A percentile compares a stretch with the other conserved stretches of the same genome.
Evolutionary conservation across 148 eudicot genomes (phyloP).

Genomic region (Fagopyrum homotropicum): DNA sequence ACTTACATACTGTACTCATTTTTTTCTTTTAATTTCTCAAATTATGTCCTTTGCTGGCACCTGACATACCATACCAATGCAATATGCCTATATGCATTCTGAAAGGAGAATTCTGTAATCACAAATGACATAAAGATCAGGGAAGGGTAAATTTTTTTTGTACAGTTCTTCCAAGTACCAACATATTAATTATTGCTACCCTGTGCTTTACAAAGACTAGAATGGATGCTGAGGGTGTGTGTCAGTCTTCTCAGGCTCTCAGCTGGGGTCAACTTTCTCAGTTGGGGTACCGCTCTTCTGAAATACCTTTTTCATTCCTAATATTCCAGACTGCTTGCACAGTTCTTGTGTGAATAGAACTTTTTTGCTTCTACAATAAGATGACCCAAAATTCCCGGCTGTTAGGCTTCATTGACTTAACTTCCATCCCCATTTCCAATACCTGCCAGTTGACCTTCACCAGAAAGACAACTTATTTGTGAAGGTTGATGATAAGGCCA

Average conservation of each 20-base stretch:
- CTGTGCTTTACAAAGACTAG: background rate
- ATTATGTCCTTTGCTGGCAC: background rate
- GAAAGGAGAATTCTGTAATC: background rate
- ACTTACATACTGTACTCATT: background rate
- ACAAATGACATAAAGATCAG: background rate
- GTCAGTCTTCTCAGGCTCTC: too few relatives aligned
- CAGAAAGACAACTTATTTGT: background rate
- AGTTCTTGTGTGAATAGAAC: background rate
- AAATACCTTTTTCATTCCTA: background rate
- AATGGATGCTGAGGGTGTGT: background rate
- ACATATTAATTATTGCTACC: conserved; percentile 1
- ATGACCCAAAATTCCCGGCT: too few relatives aligned
- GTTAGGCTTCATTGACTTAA: too few relatives aligned
- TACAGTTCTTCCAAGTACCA: background rate
- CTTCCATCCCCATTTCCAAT: too few relatives aligned
- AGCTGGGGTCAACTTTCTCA: background rate
- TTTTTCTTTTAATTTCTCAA: background rate
- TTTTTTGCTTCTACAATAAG: too few relatives aligned
- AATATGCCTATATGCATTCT: background rate
- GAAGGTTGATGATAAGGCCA: background rate
- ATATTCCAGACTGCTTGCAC: background rate
- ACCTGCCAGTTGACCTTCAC: background rate
- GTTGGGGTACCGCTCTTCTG: background rate
- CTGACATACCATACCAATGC: background rate
- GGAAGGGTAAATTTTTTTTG: background rate